phyloP scores from a whole-genome alignment of 345 rosid species.

The Corymbia maculata region DNA sequence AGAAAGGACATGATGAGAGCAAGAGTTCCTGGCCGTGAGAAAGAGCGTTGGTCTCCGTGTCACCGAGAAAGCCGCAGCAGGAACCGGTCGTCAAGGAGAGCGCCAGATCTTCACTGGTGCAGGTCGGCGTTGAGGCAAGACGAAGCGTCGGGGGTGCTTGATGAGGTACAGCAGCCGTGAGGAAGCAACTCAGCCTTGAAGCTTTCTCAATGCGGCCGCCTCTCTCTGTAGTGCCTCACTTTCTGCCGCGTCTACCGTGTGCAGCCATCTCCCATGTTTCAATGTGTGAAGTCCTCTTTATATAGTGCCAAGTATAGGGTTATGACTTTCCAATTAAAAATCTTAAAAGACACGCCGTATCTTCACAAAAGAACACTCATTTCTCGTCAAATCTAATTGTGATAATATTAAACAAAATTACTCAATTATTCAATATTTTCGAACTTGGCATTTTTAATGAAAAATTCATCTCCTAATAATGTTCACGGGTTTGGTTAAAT shows the following conservation, averaged over 20 bases:
- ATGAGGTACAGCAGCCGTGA: not conserved
- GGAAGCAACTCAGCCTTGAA: not conserved
- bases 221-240: not conserved
- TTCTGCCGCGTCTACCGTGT: not conserved
- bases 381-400: not conserved
- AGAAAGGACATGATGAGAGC: not conserved
- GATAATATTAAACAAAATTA: not conserved
- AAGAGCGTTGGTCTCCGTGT: not conserved
- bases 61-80: not conserved
- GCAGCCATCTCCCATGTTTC: not conserved
- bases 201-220: not conserved
- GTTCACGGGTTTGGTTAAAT: not conserved
- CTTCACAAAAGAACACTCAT: not conserved
- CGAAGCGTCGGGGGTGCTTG: not conserved
- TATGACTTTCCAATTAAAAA: not conserved
- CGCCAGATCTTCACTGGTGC: not conserved
- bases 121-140: not conserved
- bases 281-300: not conserved
- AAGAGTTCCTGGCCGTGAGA: not conserved
- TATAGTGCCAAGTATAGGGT: not conserved
- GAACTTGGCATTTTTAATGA: not conserved
- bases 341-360: not conserved
- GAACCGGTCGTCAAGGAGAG: not conserved
- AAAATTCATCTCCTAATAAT: not conserved
- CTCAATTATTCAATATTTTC: not conserved